phyloP scores from a whole-genome alignment of 2,329 filamentous ascomycete genomes.

The Coniochaeta sp. region DNA sequence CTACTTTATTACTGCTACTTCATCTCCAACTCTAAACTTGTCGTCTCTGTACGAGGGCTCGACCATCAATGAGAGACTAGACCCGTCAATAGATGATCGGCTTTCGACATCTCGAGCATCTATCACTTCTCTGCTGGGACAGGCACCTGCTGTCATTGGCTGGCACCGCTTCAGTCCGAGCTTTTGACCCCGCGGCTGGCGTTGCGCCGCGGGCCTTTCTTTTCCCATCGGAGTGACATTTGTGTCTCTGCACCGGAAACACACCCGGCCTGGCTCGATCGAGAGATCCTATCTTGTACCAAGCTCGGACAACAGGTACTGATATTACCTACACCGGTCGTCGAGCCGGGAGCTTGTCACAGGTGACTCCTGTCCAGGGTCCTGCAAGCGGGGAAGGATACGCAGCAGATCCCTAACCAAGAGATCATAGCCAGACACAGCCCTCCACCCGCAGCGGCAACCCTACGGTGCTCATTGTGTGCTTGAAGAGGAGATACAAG shows the following conservation, averaged over 20 bases:
- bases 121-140: background rate
- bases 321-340: background rate
- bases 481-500: background rate
- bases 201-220: background rate
- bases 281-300: slow-evolving; percentile 2
- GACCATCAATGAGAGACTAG: background rate
- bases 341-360: background rate
- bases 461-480: background rate
- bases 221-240: background rate
- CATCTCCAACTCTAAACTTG: background rate
- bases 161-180: background rate
- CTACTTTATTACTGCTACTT: background rate
- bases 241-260: background rate
- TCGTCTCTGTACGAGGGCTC: background rate
- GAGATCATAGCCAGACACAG: background rate
- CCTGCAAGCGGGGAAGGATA: background rate
- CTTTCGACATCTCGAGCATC: background rate
- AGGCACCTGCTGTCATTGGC: background rate
- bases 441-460: slow-evolving; percentile 18
- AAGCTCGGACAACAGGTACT: background rate
- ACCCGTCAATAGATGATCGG: background rate
- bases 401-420: background rate
- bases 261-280: slow-evolving; percentile 4
- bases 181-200: slow-evolving; percentile 4
- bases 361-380: background rate